These are phyloP conservation scores for Xylariaceae sp. DNA, from an alignment of 2,329 filamentous ascomycete genomes.

Conservation along the genomic window DNA sequence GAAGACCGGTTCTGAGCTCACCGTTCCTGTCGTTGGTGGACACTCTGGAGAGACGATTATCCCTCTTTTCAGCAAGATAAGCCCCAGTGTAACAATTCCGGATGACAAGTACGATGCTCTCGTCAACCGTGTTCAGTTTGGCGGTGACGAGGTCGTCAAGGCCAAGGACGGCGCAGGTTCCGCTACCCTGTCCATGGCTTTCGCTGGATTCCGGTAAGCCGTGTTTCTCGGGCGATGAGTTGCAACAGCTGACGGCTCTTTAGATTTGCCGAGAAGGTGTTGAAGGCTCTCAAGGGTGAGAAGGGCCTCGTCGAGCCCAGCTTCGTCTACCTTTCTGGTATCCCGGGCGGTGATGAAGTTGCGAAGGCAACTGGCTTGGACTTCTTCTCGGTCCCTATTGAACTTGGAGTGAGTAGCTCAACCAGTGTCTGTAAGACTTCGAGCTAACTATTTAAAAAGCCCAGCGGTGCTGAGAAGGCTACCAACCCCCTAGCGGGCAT, in stretches of 20 bases:
- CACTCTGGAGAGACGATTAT: conserved; percentile 99
- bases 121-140: conserved; percentile 95
- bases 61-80: conserved; percentile 90
- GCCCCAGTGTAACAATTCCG: conserved; percentile 78
- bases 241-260: conserved; percentile 16
- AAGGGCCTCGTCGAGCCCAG: conserved; percentile 93
- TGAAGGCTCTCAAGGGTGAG: conserved; percentile 86
- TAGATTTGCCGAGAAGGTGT: conserved; percentile 91
- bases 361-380: conserved; percentile 81
- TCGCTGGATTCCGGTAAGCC: conserved; percentile 84
- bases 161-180: conserved; percentile 91
- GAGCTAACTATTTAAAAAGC: conserved; percentile 50
- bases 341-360: conserved; percentile 84
- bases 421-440: conserved; percentile 6
- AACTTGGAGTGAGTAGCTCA: conserved; percentile 79
- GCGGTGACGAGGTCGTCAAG: conserved; percentile 95
- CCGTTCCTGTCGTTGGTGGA: conserved; percentile 90
- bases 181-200: conserved; percentile 92
- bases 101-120: conserved; percentile 88
- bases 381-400: conserved; percentile 94
- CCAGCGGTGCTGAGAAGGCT: conserved; percentile 83
- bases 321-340: conserved; percentile 91
- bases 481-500: conserved; percentile 76
- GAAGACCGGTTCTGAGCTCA: conserved; percentile 79
- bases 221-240: not conserved